Conservation (phyloP, 495 filamentous ascomycete species). For the Aspergillus sparsus region DNA sequence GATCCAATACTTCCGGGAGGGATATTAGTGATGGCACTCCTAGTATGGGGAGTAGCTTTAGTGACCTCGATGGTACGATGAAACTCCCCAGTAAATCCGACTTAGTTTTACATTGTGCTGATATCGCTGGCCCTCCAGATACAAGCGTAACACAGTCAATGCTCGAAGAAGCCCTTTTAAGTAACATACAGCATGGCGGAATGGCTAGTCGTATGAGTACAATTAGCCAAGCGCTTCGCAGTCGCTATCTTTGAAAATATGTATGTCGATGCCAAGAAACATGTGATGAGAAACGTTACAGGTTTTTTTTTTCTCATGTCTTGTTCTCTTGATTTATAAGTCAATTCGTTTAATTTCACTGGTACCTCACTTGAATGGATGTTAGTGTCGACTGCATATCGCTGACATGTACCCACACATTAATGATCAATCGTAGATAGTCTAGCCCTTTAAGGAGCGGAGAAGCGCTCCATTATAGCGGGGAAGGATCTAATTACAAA, state of each 20-base stretch:
- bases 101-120: conserved; percentile 10
- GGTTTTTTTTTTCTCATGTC: background rate
- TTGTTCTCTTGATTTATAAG: background rate
- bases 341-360: background rate
- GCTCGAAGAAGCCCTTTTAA: conserved; percentile 88
- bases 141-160: conserved; percentile 92
- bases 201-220: conserved; percentile 89
- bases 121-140: conserved; percentile 52
- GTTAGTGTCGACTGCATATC: no score
- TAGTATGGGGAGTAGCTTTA: conserved; percentile 97
- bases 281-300: conserved; percentile 7
- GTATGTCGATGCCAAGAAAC: background rate
- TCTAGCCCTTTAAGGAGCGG: background rate
- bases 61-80: conserved; percentile 86
- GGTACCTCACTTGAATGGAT: no score
- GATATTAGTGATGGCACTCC: conserved; percentile 84
- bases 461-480: background rate
- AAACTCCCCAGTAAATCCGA: background rate
- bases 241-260: conserved; percentile 42
- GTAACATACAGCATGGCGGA: conserved; percentile 81
- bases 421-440: no score
- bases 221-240: conserved; percentile 67
- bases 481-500: no score
- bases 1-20: conserved; percentile 52
- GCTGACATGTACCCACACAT: no score